Evolutionary conservation across 345 rosid species (phyloP), one percentile per base, ranked within the genome.

Genomic region (Kernera saxatilis): DNA sequence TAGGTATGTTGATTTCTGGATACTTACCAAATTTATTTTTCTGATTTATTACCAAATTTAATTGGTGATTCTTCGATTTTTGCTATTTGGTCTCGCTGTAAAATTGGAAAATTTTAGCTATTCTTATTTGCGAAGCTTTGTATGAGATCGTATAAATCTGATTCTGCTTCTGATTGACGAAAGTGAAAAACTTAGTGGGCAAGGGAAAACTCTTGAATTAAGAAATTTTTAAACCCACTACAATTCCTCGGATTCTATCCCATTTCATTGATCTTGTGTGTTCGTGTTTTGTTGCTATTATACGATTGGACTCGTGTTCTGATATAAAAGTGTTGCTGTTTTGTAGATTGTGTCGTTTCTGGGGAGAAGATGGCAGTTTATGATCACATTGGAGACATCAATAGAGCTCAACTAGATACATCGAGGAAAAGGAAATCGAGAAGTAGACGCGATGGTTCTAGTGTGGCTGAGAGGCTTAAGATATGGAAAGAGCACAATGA

Each of bases 401-500:
- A 3, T 62, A 71, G 11, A 12, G 32, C 72, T 15, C 63, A 37
- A 9, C 0, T 55, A 3, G 78, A 76, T 68, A 49, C 77, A 14
- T 25, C 57, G 14, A 84, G 79, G 83, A 88, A 87, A 64, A 85
- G 93, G 77, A 91, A 78, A 26, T 75, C 80, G 0, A 79, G 85
- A 25, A 66, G 73, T 60, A 80, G 88, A 41, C 60, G 83, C 15
- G 85, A 76, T 1, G 85, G 87, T 9, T 44, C 50, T 8, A 74
- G 79, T 5, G 87, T 91, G 13, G 82, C 83, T 0, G 89, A 83
- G 76, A 87, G 82, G 0, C 55, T 91, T 3, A 63, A 80, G 27
- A 76, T 48, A 52, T 91, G 97, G 97, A 86, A 81, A 68, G 83
- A 86, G 29, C 71, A 82, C 30, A 85, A 88, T 64, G 67, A 81